Base-by-base conservation (phyloP, 1,284 basidiomycete genomes). In the Quambalaria eucalypti region DNA sequence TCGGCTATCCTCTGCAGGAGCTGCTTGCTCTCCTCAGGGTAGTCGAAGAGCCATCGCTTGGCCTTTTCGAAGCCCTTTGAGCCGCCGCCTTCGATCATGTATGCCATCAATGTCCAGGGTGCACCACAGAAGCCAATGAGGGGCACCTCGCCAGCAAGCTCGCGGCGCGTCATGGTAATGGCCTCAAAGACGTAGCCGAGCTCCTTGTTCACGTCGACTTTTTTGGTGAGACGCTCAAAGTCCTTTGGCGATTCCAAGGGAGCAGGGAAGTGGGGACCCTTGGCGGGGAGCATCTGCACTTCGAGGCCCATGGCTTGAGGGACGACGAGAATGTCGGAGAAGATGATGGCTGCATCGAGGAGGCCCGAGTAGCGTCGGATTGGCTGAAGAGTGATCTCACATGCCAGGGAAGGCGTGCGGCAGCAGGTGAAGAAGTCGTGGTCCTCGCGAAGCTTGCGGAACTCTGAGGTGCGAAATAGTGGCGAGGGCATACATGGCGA, bases 401-500 rank as follows among this genome's bases (percentile, higher is more conserved):
- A 68, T 7, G 73, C 73, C 21, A 75, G 60, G 53, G 66, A 65
- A 6, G 73, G 68, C 33, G 67, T 58, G 14, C 73, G 68, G 57
- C 73, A 75, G 61, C 71, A 74, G 48, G 71, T 64, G 62, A 75
- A 75, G 46, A 75, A 75, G 48, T 75, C 73, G 58, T 74, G 68
- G 48, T 65, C 52, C 50, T 69, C 73, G 28, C 73, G 63, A 33
- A 75, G 60, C 57, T 67, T 66, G 51, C 73, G 66, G 60, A 75
- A 75, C 28, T 75, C 73, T 64, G 48, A 40, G n/a, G n/a, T n/a
- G n/a, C n/a, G n/a, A 38, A n/a, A n/a, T 10, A 38, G 33, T n/a
- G n/a, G 33, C 33, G 33, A n/a, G 33, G 33, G 10, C 33, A 38
- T n/a, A n/a, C n/a, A 38, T 38, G 33, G 33, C 14, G 14, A 38